Evolutionary conservation across 495 filamentous ascomycete species (phyloP).

Genomic region (Podospora pseudocomata): DNA sequence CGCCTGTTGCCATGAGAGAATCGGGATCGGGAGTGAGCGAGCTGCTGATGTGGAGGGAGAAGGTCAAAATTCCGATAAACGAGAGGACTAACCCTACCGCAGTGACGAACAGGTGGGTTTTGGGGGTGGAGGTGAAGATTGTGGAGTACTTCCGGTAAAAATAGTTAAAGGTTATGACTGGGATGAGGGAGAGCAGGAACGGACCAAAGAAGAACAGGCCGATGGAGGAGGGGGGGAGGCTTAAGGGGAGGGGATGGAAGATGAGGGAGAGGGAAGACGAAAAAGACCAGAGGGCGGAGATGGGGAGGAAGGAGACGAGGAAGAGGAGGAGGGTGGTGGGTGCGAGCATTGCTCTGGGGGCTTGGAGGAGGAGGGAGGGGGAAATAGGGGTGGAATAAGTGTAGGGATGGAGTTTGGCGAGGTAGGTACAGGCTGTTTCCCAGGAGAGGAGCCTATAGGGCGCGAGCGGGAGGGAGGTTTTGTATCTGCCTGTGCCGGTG

Average conservation of each 20-base stretch:
- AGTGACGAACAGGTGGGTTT: slow-evolving; percentile 29
- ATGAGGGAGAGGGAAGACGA: slow-evolving; percentile 43
- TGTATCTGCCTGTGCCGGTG: slow-evolving; percentile 19
- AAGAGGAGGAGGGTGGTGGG: slow-evolving; percentile 45
- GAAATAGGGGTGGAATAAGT: slow-evolving; percentile 30
- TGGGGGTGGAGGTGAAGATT: slow-evolving; percentile 28
- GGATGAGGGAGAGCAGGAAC: slow-evolving; percentile 35
- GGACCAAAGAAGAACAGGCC: slow-evolving; percentile 44
- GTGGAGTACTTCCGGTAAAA: slow-evolving; percentile 32
- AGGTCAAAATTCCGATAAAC: slow-evolving; percentile 39
- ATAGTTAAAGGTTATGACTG: slow-evolving; percentile 27
- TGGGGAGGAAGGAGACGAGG: slow-evolving; percentile 40
- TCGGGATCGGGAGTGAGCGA: slow-evolving; percentile 32
- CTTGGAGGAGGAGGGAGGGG: slow-evolving; percentile 34
- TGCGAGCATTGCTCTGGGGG: slow-evolving; percentile 42
- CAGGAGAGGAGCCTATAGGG: slow-evolving; percentile 30
- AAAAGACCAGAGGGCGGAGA: slow-evolving; percentile 42
- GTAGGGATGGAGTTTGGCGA: slow-evolving; percentile 39
- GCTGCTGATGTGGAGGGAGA: slow-evolving; percentile 39
- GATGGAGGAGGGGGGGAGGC: slow-evolving; percentile 35
- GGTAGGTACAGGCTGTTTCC: slow-evolving; percentile 32
- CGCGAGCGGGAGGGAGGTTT: slow-evolving; percentile 32
- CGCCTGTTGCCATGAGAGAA: slow-evolving; percentile 14
- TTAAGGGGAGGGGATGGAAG: slow-evolving; percentile 44
- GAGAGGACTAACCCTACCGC: slow-evolving; percentile 35